A percentile compares a stretch with the other conserved stretches of the same genome.
Evolutionary conservation across 1,139 yeast species (phyloP).

Genomic region (Blastobotrys elegans): DNA sequence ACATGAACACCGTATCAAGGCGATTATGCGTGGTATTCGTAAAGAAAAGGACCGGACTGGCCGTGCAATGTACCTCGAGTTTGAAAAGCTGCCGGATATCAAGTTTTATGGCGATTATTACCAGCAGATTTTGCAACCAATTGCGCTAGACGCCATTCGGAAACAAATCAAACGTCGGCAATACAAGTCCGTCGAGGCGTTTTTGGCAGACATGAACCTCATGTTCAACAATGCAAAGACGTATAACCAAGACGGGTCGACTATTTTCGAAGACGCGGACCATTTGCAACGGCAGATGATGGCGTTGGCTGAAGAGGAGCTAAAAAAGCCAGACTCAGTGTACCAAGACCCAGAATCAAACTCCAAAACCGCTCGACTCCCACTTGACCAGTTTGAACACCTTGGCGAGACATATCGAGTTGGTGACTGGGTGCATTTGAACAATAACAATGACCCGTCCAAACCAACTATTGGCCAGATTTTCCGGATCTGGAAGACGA

Average conservation of each 20-base stretch:
- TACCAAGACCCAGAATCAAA: conserved; percentile 57
- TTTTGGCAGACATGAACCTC: conserved; percentile 67
- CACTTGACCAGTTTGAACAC: conserved; percentile 68
- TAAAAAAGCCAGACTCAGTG: conserved; percentile 76
- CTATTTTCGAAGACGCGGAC: conserved; percentile 55
- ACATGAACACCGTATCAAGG: conserved; percentile 85
- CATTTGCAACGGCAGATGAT: conserved; percentile 59
- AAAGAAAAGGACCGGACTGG: conserved; percentile 48
- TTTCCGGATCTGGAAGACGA: conserved; percentile 76
- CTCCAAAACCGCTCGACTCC: conserved; percentile 57
- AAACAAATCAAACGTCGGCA: conserved; percentile 82
- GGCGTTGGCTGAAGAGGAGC: conserved; percentile 59
- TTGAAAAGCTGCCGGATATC: conserved; percentile 79
- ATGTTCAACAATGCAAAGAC: conserved; percentile 72
- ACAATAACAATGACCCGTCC: conserved; percentile 78
- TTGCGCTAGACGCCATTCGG: conserved; percentile 75
- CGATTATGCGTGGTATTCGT: conserved; percentile 74
- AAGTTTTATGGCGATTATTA: conserved; percentile 63
- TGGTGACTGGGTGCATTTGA: conserved; percentile 92
- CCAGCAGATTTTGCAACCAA: conserved; percentile 58
- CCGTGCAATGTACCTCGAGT: conserved; percentile 49
- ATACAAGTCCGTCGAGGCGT: conserved; percentile 69
- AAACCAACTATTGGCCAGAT: conserved; percentile 93
- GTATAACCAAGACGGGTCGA: conserved; percentile 56
- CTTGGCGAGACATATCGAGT: conserved; percentile 72